phyloP scores from a whole-genome alignment of 768 basidiomycete species.

The Auricularia cornea region DNA sequence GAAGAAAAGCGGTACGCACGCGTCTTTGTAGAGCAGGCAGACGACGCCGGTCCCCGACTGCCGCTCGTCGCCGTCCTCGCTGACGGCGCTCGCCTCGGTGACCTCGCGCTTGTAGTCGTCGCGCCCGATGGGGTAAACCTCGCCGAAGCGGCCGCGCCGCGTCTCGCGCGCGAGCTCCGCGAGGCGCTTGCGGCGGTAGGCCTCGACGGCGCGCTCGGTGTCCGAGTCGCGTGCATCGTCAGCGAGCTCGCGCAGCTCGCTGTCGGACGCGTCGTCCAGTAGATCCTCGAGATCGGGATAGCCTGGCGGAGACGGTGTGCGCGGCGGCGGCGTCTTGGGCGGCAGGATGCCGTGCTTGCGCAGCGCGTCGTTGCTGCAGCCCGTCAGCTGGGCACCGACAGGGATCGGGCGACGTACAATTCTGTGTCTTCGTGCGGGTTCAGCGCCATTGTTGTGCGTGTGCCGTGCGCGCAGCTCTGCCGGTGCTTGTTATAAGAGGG shows the following conservation, averaged over 20 bases:
- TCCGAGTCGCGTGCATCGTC: constrained; percentile 75
- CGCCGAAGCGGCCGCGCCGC: constrained; percentile 65
- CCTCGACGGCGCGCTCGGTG: constrained; percentile 60
- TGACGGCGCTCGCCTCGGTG: constrained; percentile 77
- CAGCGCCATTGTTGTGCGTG: constrained; percentile 39
- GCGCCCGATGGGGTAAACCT: constrained; percentile 79
- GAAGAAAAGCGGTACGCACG: constrained; percentile 41
- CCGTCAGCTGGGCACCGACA: constrained; percentile 7
- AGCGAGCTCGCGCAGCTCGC: constrained; percentile 57
- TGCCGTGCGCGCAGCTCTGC: too few species aligned
- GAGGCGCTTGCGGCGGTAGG: constrained; percentile 55
- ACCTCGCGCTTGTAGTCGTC: constrained; percentile 94
- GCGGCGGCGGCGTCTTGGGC: constrained; percentile 57
- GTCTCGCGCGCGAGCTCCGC: constrained; percentile 51
- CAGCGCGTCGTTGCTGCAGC: constrained; percentile 80
- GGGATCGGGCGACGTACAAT: constrained; percentile 52
- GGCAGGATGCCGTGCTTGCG: constrained; percentile 90
- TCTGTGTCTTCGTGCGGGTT: constrained; percentile 92
- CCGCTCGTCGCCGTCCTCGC: constrained; percentile 52
- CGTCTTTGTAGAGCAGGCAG: constrained; percentile 92
- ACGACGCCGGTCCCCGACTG: constrained; percentile 81
- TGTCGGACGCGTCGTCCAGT: constrained; percentile 51
- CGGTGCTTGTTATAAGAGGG: too few species aligned
- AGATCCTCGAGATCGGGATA: constrained; percentile 63
- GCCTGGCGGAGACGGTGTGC: constrained; percentile 72